Base-by-base conservation (phyloP, 2,329 filamentous ascomycete genomes). In the Venturia carpophila region DNA sequence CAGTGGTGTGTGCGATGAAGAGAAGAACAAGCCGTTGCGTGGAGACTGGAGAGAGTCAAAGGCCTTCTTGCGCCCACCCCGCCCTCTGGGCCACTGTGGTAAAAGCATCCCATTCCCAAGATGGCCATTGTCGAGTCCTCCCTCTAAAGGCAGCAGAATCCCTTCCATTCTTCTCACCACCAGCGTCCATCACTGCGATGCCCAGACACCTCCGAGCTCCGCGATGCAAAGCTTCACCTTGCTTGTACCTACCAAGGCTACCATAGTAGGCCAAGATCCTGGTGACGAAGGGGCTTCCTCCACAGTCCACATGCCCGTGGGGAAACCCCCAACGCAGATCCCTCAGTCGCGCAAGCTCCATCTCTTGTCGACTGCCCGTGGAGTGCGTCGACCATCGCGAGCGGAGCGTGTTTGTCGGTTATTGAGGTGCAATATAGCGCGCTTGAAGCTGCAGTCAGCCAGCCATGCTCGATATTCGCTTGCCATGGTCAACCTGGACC, bases 231-330 rank as follows among this genome's bases (percentile, higher is more conserved):
- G 52, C 52, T 56, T 56, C 52, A 56, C 11, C 27, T 56, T 37
- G 52, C 52, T 56, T 34, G 30, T 56, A 15, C 19, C 9, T 19
- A n/a, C n/a, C n/a, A n/a, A n/a, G n/a, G n/a, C n/a, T n/a, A n/a
- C n/a, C n/a, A n/a, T n/a, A n/a, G n/a, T n/a, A n/a, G n/a, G 27
- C 52, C 30, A 56, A 56, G 17, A 56, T 56, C 27, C 52, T 56
- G 52, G 49, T 17, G 49, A 55, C 24, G 49, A 34, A 34, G 17
- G 17, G 19, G 49, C 11, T 55, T 13, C 49, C 49, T 30, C 30
- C 13, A 2, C 30, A 27, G 7, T 39, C 6, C 37, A 11, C 39
- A 10, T 41, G 9, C 39, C 10, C 39, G 10, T 41, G 15, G 39
- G 39, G 10, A 11, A 41, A 41, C 39, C 10, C 39, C 39, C 39